Conservation (phyloP, 176 grass and related monocot species). For the Raddia guianensis region DNA sequence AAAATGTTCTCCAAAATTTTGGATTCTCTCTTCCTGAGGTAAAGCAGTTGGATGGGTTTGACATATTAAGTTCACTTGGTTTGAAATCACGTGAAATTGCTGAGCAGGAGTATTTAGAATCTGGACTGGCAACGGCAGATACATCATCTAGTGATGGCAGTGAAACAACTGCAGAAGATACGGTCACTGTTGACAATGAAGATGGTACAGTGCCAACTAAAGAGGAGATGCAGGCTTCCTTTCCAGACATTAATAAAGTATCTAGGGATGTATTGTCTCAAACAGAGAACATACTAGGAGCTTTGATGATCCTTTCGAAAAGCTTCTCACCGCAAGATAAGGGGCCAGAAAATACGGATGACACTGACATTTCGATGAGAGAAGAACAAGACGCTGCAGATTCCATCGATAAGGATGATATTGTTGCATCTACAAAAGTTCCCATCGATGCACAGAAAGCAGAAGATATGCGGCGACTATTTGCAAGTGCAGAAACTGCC, state of each 20-base stretch:
- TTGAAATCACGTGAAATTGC: slow-evolving; percentile 69
- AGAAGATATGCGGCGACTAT: slow-evolving; percentile 71
- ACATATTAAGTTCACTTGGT: slow-evolving; percentile 67
- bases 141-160: slow-evolving; percentile 37
- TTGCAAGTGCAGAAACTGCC: slow-evolving; percentile 90
- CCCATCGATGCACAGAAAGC: slow-evolving; percentile 53
- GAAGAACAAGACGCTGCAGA: slow-evolving; percentile 47
- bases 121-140: slow-evolving; percentile 68
- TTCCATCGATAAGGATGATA: slow-evolving; percentile 38
- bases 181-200: slow-evolving; percentile 42
- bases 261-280: slow-evolving; percentile 81
- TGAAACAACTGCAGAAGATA: slow-evolving; percentile 38
- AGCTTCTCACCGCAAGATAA: slow-evolving; percentile 58
- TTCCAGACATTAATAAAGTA: slow-evolving; percentile 83
- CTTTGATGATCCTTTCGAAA: slow-evolving; percentile 80
- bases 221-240: slow-evolving; percentile 38
- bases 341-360: slow-evolving; percentile 27
- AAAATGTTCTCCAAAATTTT: slow-evolving; percentile 69
- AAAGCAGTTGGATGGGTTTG: slow-evolving; percentile 71
- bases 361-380: slow-evolving; percentile 25
- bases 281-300: slow-evolving; percentile 91
- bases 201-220: slow-evolving; percentile 33
- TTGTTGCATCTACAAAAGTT: slow-evolving; percentile 37
- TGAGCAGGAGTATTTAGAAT: slow-evolving; percentile 79
- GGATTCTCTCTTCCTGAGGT: slow-evolving; percentile 92